Evolutionary conservation across 2,329 filamentous ascomycete species (phyloP).

Genomic region (Botrytis deweyae): DNA sequence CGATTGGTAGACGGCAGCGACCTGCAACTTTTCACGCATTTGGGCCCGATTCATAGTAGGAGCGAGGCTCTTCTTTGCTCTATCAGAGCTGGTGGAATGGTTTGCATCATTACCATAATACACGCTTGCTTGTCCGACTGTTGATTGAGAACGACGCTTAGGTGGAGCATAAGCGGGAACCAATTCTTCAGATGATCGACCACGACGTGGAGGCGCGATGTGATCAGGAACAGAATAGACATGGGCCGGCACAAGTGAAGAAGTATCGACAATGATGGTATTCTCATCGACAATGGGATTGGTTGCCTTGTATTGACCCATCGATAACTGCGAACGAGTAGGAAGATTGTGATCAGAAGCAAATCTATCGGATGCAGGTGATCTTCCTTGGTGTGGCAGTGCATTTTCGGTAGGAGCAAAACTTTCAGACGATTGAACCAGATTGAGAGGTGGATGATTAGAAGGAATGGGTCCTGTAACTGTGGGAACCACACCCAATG

Average conservation of each 20-base stretch:
- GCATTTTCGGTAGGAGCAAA: background rate
- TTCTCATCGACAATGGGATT: background rate
- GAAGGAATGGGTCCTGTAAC: background rate
- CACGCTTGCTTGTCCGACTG: background rate
- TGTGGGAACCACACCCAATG: background rate
- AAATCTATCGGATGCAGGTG: too few relatives aligned
- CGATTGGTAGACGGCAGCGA: background rate
- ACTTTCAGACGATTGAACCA: background rate
- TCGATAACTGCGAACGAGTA: background rate
- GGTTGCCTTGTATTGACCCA: background rate
- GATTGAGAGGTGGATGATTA: too few relatives aligned
- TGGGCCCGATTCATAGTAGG: background rate
- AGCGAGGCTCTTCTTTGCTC: too few relatives aligned
- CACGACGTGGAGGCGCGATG: background rate
- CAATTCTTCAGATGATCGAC: background rate
- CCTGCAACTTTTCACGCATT: background rate
- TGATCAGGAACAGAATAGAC: background rate
- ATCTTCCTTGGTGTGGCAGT: background rate
- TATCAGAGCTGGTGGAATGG: too few relatives aligned
- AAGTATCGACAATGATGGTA: background rate
- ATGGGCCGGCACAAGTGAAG: background rate
- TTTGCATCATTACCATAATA: background rate
- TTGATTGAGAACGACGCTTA: background rate
- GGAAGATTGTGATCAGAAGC: background rate
- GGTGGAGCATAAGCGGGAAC: background rate